Evolutionary conservation across 1,284 basidiomycete genomes (phyloP).

Genomic region (Cutaneotrichosporon sp.): DNA sequence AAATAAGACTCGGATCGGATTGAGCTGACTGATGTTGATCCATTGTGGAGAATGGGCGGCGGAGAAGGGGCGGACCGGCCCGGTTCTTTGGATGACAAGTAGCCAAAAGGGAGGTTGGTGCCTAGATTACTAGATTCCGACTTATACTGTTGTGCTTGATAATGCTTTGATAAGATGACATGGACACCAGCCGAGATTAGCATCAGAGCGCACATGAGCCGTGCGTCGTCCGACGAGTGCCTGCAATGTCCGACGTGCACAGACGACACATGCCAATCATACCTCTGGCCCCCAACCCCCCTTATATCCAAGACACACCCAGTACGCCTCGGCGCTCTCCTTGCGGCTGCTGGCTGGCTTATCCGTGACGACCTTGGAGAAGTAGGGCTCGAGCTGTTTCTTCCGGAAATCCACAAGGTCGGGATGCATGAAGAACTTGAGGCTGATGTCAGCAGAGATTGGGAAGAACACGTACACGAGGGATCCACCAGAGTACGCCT

Average conservation of each 20-base stretch:
- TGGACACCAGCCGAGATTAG: no score
- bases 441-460: slow-evolving; percentile 24
- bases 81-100: no score
- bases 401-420: slow-evolving; percentile 47
- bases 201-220: background rate
- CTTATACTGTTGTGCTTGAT: no score
- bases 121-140: no score
- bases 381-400: slow-evolving; percentile 40
- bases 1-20: background rate
- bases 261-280: background rate
- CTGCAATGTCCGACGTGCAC: no score
- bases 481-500: slow-evolving; percentile 40
- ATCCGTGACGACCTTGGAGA: slow-evolving; percentile 44
- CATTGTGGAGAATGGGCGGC: no score
- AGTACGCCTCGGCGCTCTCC: slow-evolving; percentile 52
- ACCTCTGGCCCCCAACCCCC: slow-evolving; percentile 19
- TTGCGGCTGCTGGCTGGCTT: slow-evolving; percentile 50
- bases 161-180: no score
- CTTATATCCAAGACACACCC: slow-evolving; percentile 51
- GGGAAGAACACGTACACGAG: slow-evolving; percentile 41
- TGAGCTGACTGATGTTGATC: no score
- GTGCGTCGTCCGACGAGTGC: background rate
- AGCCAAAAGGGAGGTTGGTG: no score
- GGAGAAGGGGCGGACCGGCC: no score
- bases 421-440: slow-evolving; percentile 52